Conservation (phyloP, 306 rosid species). For the Gastrolobium villosum region DNA sequence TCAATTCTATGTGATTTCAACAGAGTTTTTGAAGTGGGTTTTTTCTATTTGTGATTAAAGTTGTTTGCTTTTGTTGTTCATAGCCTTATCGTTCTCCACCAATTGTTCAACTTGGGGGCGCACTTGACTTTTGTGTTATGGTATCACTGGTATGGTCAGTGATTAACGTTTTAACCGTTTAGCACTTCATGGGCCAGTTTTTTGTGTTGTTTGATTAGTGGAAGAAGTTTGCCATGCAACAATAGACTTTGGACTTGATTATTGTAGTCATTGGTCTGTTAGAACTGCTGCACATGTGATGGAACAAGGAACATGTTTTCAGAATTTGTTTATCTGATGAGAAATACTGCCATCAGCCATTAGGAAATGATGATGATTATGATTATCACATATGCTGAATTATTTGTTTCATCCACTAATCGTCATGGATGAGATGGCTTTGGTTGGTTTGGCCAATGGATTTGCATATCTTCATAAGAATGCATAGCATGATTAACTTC, state of each 20-base stretch:
- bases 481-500: constrained; percentile 1
- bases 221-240: constrained; percentile 1
- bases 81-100: neutral
- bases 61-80: neutral
- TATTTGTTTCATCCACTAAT: constrained; percentile 1
- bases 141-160: neutral
- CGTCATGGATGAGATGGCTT: constrained; percentile 3
- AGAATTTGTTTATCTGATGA: constrained; percentile 27
- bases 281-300: neutral
- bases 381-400: constrained; percentile 10
- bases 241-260: neutral
- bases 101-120: constrained; percentile 27
- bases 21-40: constrained; percentile 19
- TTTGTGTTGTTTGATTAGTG: neutral
- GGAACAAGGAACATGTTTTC: constrained; percentile 23
- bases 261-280: neutral
- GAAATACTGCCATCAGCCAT: neutral
- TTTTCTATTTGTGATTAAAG: neutral
- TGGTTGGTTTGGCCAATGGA: constrained; percentile 18
- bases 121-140: neutral
- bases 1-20: neutral
- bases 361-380: constrained; percentile 1
- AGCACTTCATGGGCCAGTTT: neutral
- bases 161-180: neutral
- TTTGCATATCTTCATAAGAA: constrained; percentile 33